A percentile compares a stretch with the other conserved stretches of the same genome.
Conservation (phyloP, 2,329 filamentous ascomycete genomes). For the Aspergillus novoparasiticus region DNA sequence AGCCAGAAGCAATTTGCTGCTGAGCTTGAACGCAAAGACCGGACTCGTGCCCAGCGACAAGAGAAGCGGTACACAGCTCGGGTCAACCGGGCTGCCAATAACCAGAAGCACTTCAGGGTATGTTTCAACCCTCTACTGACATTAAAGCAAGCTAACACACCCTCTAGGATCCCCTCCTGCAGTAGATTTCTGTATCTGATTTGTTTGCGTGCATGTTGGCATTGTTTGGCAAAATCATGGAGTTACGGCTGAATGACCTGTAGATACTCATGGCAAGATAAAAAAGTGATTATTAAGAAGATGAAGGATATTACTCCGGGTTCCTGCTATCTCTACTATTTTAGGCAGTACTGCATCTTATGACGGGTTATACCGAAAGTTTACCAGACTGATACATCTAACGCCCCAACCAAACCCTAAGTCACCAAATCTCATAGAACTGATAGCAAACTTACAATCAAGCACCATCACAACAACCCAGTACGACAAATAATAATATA, state of each 20-base stretch:
- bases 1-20: conserved; percentile 70
- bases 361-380: background rate
- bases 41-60: conserved; percentile 65
- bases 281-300: conserved; percentile 2
- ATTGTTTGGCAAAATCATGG: background rate
- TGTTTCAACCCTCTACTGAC: conserved; percentile 30
- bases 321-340: background rate
- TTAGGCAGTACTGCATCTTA: background rate
- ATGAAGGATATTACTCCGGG: background rate
- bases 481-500: background rate
- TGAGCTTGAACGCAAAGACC: conserved; percentile 68
- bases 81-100: conserved; percentile 73
- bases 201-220: background rate
- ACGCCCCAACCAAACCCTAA: background rate
- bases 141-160: conserved; percentile 20
- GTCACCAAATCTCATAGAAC: background rate
- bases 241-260: conserved; percentile 11
- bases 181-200: conserved; percentile 39
- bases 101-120: conserved; percentile 74
- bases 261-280: conserved; percentile 10
- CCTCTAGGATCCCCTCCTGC: conserved; percentile 54
- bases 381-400: background rate
- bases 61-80: conserved; percentile 67
- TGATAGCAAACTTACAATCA: no score
- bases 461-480: no score